Evolutionary conservation across 2,329 filamentous ascomycete species (phyloP), one percentile per base, ranked within the genome.

Genomic region (Cyphellophora europaea): DNA sequence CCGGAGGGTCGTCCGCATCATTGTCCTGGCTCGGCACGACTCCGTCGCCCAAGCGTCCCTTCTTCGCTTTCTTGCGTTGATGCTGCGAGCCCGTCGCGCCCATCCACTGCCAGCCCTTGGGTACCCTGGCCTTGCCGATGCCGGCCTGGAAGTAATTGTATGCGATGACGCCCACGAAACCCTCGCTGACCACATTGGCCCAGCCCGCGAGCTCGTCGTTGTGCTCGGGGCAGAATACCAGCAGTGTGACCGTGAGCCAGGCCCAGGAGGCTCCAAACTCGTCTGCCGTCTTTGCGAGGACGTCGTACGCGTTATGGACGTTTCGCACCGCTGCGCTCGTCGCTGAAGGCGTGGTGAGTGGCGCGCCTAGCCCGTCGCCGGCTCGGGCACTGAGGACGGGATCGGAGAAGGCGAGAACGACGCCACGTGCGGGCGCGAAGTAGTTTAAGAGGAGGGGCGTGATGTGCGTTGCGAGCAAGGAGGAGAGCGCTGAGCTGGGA

Each of bases 81-180:
- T 21, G 36, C 27, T 5, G 5, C 52, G 34, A 62, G 54, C 38
- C 40, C 28, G 32, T 41, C 6, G 76, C 69, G 8, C 77, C 74
- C 11, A 85, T 69, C 81, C 86, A 96, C 42, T 66, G 76, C 91
- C 89, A 98, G 15, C 73, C 71, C 11, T 64, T 58, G 0, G 91
- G 91, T 11, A 98, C 66, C 21, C 84, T 71, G 41, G 74, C 74
- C 14, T 79, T 71, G 50, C 89, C 82, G 40, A 98, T 83, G 28
- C 81, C 85, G 1, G 89, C 84, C 48, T 91, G 93, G 69, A 96
- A 96, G 46, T 86, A 76, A 57, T 89, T 89, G 62, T 86, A 88
- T 56, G 86, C 91, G 8, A 93, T 77, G 3, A 95, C 73, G 13
- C 89, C 88, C 5, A 98, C 71, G 53, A 95, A 86, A 5, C 85